Percentiles rank a stretch among this genome's conserved stretches.
phyloP scores from a whole-genome alignment of 2,329 filamentous ascomycete species.

The Atkinsonella hypoxylon region DNA sequence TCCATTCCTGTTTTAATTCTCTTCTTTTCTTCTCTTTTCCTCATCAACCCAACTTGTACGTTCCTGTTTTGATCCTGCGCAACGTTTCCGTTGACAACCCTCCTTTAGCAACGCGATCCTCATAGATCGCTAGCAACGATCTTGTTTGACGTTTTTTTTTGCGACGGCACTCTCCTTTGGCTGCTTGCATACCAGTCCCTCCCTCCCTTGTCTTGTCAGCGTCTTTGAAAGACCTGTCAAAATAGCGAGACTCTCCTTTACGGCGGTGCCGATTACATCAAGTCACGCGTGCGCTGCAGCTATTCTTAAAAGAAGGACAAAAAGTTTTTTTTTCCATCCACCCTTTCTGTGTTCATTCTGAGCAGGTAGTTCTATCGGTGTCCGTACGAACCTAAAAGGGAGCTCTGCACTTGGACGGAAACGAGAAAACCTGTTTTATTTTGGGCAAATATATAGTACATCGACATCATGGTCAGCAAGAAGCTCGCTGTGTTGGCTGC shows the following conservation, averaged over 20 bases:
- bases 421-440: background rate
- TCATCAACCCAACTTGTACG: conserved; percentile 7
- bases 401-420: background rate
- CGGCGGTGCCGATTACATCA: conserved; percentile 22
- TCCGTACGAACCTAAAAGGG: conserved; percentile 1
- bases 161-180: conserved; percentile 15
- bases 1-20: conserved; percentile 4
- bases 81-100: conserved; percentile 9
- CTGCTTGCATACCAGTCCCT: conserved; percentile 19
- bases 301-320: background rate
- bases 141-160: background rate
- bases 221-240: conserved; percentile 41
- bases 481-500: conserved; percentile 29
- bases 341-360: background rate
- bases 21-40: conserved; percentile 4
- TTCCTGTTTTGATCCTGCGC: conserved; percentile 10
- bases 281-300: conserved; percentile 1
- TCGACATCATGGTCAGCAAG: conserved; percentile 30
- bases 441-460: background rate
- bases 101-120: conserved; percentile 10
- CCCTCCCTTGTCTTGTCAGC: conserved; percentile 20
- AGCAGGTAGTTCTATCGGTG: background rate
- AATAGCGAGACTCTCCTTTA: conserved; percentile 13
- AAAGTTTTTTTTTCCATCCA: background rate
- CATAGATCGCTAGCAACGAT: conserved; percentile 11